Base-by-base conservation (phyloP, 352 stramenopile genomes). In the Pythium diclinum region DNA sequence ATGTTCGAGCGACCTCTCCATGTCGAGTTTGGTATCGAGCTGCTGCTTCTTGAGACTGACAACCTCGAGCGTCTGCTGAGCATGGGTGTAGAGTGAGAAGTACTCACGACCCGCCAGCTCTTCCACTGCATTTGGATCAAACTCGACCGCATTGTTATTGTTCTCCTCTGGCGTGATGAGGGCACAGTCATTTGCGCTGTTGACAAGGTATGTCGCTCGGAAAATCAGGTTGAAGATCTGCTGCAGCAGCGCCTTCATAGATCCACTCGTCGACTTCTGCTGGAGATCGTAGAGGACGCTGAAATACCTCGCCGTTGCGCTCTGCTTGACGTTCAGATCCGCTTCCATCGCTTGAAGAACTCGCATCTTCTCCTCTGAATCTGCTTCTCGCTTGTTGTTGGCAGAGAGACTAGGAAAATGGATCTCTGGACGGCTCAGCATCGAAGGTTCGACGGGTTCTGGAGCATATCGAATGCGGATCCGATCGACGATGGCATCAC, bases 391-490 rank as follows among this genome's bases (percentile, higher is more conserved):
- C 69, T 33, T 85, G 65, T 19, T 36, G 23, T 47, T 54, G 8
- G 60, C 95, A 94, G 54, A 96, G 84, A 44, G 87, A 87, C 56
- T 97, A 76, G 73, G 85, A 89, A n/a, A 92, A 77, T 58, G 95
- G 80, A 61, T 32, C 28, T 42, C 23, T 3, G 32, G 23, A 17
- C 42, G 19, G 9, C 38, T 36, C 14, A 25, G 25, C 25, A 10
- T 38, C 17, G 47, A 5, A 14, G 10, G 23, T 16, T 54, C 28
- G 3, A 54, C 46, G 7, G 57, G 23, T n/a, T 46, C 42, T 9
- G 64, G 58, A 16, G 51, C 64, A 28, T 55, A 63, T 0, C 64
- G 64, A 25, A 66, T 53, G 17, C 56, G 56, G 28, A 54, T 10
- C 17, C 14, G 16, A 28, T 61, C 40, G 1, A 56, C 48, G 17